Conservation (phyloP, 805 yeast genomes). For the Kregervanrija fluxuum region DNA sequence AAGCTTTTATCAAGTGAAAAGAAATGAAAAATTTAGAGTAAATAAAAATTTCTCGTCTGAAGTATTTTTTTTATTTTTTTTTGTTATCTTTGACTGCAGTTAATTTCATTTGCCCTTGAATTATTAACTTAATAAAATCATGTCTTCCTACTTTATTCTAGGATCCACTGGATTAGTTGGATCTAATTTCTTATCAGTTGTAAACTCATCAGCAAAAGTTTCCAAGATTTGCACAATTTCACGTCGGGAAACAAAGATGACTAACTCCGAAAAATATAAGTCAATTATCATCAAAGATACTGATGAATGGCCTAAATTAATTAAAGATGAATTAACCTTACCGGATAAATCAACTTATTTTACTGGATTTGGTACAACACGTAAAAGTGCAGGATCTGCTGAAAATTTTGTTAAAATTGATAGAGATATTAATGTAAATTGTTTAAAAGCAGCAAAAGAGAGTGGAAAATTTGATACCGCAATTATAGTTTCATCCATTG, state of each 20-base stretch:
- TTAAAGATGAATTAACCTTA: constrained; percentile 22
- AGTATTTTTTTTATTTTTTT: background rate
- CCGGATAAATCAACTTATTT: constrained; percentile 38
- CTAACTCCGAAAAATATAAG: constrained; percentile 1
- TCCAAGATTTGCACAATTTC: constrained; percentile 40
- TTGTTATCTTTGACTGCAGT: too few relatives aligned
- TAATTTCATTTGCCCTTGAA: background rate
- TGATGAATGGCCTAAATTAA: constrained; percentile 41
- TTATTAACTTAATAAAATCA: background rate
- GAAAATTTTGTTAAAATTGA: constrained; percentile 67
- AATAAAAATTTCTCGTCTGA: too few relatives aligned
- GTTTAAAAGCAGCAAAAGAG: constrained; percentile 68
- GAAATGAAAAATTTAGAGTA: background rate
- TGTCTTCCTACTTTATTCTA: constrained; percentile 29
- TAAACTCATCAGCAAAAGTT: constrained; percentile 31
- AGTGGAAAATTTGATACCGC: constrained; percentile 56
- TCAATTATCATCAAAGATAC: constrained; percentile 38
- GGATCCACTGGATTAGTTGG: constrained; percentile 86
- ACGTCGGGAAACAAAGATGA: constrained; percentile 34
- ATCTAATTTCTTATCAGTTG: constrained; percentile 40
- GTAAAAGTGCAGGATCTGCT: constrained; percentile 63
- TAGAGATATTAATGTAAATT: constrained; percentile 57
- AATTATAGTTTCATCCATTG: constrained; percentile 57
- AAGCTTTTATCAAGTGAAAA: background rate
- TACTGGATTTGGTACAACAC: constrained; percentile 72